These are phyloP conservation scores for Fusarium bulbicola DNA, from an alignment of 2,329 filamentous ascomycete genomes.

Conservation along the genomic window DNA sequence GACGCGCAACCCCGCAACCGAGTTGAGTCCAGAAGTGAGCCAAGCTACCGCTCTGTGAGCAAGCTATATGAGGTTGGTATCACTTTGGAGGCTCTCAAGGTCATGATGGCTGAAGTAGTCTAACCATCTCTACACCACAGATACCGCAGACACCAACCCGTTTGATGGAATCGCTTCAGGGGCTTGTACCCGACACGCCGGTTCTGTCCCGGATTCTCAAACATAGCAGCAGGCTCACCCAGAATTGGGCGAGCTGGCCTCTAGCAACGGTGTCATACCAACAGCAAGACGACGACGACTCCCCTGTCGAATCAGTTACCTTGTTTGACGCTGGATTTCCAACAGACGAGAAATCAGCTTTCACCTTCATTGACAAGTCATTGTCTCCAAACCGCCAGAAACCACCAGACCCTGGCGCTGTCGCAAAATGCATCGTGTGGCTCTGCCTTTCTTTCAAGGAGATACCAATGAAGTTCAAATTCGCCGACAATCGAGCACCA, in stretches of 20 bases:
- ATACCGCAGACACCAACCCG: neutral
- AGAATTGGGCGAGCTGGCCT: slow-evolving; percentile 33
- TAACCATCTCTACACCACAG: neutral
- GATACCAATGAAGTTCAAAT: neutral
- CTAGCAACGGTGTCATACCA: neutral
- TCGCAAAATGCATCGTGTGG: neutral
- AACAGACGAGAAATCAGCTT: neutral
- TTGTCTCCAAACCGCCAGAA: neutral
- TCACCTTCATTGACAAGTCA: neutral
- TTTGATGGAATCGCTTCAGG: neutral
- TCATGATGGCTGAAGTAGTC: neutral
- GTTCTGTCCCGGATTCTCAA: slow-evolving; percentile 8
- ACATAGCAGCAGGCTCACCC: slow-evolving; percentile 16
- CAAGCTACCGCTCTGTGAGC: neutral
- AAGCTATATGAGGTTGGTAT: neutral
- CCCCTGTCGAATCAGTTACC: neutral
- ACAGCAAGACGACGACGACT: neutral
- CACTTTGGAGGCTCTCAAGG: neutral
- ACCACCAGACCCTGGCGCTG: neutral
- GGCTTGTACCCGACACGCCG: neutral
- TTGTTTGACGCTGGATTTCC: slow-evolving; percentile 1
- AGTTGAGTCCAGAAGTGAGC: neutral
- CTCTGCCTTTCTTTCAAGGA: neutral
- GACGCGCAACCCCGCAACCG: neutral
- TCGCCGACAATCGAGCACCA: neutral